Base-by-base conservation (phyloP, 305 asterid species). In the Salvia sclarea region DNA sequence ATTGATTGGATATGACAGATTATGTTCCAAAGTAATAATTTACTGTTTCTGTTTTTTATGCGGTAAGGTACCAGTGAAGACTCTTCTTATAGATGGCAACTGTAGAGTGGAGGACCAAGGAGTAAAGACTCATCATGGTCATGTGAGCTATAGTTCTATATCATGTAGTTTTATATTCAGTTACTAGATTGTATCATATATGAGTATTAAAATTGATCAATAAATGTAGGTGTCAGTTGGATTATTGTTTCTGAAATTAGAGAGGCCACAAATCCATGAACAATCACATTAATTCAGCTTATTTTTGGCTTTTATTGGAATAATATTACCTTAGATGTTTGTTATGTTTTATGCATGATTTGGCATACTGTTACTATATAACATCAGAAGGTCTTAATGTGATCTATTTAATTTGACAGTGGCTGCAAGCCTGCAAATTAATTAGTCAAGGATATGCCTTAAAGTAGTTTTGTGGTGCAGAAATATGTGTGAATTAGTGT, bases 101-200 rank as follows among this genome's bases (percentile, higher is more conserved):
- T 95, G 95, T 76, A 83, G 98, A 72, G 97, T 95, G 89, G 99
- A 91, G 81, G 98, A 91, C 54, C 88, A 95, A 64, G 97, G 97
- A 69, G 79, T 95, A 81, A 91, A 95, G 89, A 88, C 97, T 52
- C 99, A 95, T 68, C 97, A 95, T 77, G 99, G 96, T 79, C 99
- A 85, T 72, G 99, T 95, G 81, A 88, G 95, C 59, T 58, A 45
- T 14, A 7, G 21, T 66, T 71, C 13, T 30, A 52, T 60, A 33
- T 69, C 65, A 43, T 17, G 62, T 33, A 9, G 24, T 38, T 75
- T 47, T 49, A 48, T 73, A 6, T 69, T 53, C 54, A 10, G 30
- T 68, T 55, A 35, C 17, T 59, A 43, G 7, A 24, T 63, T 30
- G 2, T 22, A 21, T 75, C 38, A 40, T 13, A 30, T 22, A 53